phyloP scores from a whole-genome alignment of 176 grass and related monocot genomes.

The Aegilops tauschii region DNA sequence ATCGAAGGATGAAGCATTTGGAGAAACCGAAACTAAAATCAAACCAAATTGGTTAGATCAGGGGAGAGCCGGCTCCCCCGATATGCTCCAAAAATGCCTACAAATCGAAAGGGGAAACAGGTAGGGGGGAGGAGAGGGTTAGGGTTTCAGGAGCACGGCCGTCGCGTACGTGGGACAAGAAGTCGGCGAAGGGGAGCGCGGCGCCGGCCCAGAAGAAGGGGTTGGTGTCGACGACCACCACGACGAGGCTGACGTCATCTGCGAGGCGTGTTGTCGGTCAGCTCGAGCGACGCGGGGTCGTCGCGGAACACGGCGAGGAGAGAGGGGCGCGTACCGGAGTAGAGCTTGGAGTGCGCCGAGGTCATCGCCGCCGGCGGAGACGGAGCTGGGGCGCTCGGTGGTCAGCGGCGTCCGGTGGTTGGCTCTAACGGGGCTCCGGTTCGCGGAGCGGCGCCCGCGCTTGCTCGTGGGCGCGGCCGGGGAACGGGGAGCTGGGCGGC shows the following conservation, averaged over 20 bases:
- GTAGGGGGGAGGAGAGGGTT: not conserved
- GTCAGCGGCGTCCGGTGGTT: not conserved
- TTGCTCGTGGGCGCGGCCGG: not conserved
- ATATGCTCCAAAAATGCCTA: not conserved
- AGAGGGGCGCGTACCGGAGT: constrained; percentile 49
- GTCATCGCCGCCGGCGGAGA: constrained; percentile 25
- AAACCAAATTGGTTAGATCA: not conserved
- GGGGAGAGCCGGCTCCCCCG: not conserved
- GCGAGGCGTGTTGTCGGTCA: not conserved
- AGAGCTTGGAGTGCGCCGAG: constrained; percentile 58
- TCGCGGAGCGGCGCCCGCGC: not conserved
- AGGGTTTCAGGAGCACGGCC: not conserved
- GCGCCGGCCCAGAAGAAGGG: constrained; percentile 83
- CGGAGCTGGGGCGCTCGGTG: not conserved
- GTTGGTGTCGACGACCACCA: constrained; percentile 81
- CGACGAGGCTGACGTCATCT: constrained; percentile 87
- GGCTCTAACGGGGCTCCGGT: not conserved
- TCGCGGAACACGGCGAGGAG: not conserved
- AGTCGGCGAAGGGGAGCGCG: constrained; percentile 68
- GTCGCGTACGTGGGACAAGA: constrained; percentile 59
- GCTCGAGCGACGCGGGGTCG: not conserved
- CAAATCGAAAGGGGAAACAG: not conserved
- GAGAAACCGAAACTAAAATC: not conserved
- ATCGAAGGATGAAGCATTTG: not conserved
- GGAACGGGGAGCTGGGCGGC: not conserved